Percentiles rank a stretch among this genome's conserved stretches.
These are phyloP conservation scores for Zygosaccharomyces bailii DNA, from an alignment of 805 yeast genomes.

Conservation along the genomic window DNA sequence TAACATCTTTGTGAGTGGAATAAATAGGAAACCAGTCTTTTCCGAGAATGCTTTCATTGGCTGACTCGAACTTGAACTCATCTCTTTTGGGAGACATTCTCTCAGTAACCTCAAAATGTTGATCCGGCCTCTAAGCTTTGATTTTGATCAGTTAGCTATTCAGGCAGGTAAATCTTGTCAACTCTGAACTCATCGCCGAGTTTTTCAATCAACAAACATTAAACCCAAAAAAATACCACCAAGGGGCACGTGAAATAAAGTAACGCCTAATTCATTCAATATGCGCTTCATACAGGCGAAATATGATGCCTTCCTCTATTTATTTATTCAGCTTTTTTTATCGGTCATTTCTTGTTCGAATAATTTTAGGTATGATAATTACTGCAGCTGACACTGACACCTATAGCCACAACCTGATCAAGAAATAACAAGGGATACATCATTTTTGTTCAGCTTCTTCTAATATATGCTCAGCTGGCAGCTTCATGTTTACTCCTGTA, in stretches of 20 bases:
- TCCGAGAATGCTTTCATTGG: conserved; percentile 28
- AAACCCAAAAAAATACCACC: neutral
- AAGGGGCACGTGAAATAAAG: neutral
- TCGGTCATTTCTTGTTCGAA: no score
- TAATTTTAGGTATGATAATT: no score
- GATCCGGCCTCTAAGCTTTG: neutral
- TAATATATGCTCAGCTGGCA: no score
- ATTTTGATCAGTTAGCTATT: neutral
- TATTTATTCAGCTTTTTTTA: neutral
- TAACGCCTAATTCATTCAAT: neutral
- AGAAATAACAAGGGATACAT: no score
- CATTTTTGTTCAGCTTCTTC: no score
- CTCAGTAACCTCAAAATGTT: neutral
- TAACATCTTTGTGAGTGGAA: conserved; percentile 20
- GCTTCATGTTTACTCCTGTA: no score
- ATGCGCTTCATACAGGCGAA: neutral
- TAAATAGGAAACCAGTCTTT: conserved; percentile 31
- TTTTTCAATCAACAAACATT: neutral
- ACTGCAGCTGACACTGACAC: no score
- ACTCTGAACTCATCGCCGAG: conserved; percentile 4
- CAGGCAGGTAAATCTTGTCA: neutral
- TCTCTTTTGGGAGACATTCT: conserved; percentile 13
- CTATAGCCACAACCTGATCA: no score
- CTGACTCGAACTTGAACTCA: conserved; percentile 19
- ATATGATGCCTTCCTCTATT: neutral